Evolutionary conservation across 148 eudicot genomes (phyloP), one percentile per base, ranked within the genome.

Genomic region (Hydrangea macrophylla): DNA sequence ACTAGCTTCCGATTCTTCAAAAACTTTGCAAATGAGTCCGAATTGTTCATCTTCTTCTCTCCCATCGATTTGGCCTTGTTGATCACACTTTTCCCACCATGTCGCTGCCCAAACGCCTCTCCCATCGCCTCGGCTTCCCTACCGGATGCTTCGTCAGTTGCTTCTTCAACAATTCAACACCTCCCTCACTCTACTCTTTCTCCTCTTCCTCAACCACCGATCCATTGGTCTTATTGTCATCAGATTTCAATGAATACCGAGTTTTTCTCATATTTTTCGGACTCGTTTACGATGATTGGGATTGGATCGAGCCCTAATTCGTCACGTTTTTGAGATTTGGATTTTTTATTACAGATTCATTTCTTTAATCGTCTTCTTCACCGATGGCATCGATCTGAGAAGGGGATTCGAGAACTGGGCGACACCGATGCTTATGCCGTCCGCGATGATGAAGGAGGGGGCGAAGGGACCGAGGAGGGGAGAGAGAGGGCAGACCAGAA

Each of bases 91-190:
- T 90, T 87, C 65, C 85, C 84, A 53, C 81, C 76, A 58, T 88
- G 82, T 67, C 80, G 81, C 63, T 95, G 92, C 56, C 74, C 71
- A 58, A 88, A 93, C 7, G 65, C 89, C 78, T 86, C 95, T 93
- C 98, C 98, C 98, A 93, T 67, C 98, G 79, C 74, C 77, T 85
- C 55, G 89, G 89, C 70, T 81, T 93, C 64, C 98, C 98, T 60
- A 88, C 89, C 20, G 98, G 96, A 70, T 93, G 61, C 76, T 93
- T 93, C 75, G 65, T 64, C 45, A 88, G 26, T 42, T 80, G 73
- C 67, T 93, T 93, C 70, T 68, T 82, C 78, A 93, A 65, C 78
- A 90, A 27, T 63, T 83, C 98, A 20, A 80, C 24, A 71, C 90
- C 98, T 26, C 78, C 90, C 1, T 83, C 95, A 10, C 35, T 77